phyloP scores from a whole-genome alignment of 1,284 basidiomycete species.

The Apiotrichum gracile region DNA sequence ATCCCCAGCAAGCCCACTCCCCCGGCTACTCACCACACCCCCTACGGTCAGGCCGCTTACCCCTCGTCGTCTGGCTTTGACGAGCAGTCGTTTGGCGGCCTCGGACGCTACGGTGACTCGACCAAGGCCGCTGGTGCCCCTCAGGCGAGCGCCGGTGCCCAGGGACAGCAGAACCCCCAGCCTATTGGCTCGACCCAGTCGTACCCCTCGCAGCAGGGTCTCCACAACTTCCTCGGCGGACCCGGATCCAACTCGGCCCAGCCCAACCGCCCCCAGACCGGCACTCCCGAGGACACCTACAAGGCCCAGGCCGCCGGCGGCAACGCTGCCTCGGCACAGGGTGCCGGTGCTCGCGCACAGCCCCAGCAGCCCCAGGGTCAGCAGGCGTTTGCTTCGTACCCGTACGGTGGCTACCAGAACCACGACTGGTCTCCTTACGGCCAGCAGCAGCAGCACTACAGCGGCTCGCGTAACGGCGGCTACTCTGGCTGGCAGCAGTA shows the following conservation, averaged over 20 bases:
- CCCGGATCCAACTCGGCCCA: slow-evolving; percentile 15
- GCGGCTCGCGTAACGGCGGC: slow-evolving; percentile 25
- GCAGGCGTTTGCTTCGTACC: slow-evolving; percentile 26
- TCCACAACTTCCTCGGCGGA: slow-evolving; percentile 35
- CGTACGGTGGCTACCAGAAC: slow-evolving; percentile 27
- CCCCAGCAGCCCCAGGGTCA: slow-evolving; percentile 22
- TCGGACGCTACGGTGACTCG: slow-evolving; percentile 36
- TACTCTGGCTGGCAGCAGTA: slow-evolving; percentile 35
- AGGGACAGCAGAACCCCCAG: slow-evolving; percentile 18
- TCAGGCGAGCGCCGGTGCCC: slow-evolving; percentile 8
- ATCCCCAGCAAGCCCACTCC: slow-evolving; percentile 37
- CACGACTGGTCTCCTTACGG: slow-evolving; percentile 35
- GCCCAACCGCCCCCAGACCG: slow-evolving; percentile 26
- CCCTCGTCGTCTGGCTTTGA: slow-evolving; percentile 34
- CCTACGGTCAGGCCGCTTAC: slow-evolving; percentile 42
- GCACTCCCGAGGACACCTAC: slow-evolving; percentile 41
- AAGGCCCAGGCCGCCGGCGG: slow-evolving; percentile 23
- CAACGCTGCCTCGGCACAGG: slow-evolving; percentile 10
- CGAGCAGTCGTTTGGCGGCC: slow-evolving; percentile 30
- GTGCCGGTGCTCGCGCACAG: slow-evolving; percentile 15
- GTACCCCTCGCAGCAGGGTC: slow-evolving; percentile 22
- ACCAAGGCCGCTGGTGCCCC: slow-evolving; percentile 14
- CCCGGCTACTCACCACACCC: slow-evolving; percentile 33
- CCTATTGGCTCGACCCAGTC: slow-evolving; percentile 12
- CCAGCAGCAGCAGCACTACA: slow-evolving; percentile 17